Evolutionary conservation across 208 protist genomes (phyloP), one percentile per base, ranked within the genome.

Genomic region (Leishmania mexicana): DNA sequence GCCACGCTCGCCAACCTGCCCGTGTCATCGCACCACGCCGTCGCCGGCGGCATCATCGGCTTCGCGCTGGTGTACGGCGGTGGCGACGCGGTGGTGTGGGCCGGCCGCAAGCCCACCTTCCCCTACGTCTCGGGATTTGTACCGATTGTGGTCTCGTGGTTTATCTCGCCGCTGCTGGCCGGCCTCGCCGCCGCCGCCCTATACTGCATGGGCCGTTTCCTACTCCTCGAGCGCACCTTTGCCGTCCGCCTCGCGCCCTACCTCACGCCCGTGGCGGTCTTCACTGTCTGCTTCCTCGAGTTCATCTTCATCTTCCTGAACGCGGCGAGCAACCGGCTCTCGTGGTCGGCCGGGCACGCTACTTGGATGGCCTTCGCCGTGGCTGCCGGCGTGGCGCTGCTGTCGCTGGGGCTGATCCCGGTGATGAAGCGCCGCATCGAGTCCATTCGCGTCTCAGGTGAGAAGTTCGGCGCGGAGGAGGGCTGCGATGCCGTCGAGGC

Each of bases 31-130:
- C 87, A 88, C 65, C 92, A 95, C 83, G 86, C 83, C 80, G 81
- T 95, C 78, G 83, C 85, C 21, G 92, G 92, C 71, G 89, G 89
- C 76, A 91, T 95, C 64, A 89, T 95, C 65, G 92, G 92, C 62
- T 95, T 95, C 81, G 86, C 89, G 78, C 83, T 95, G 62, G 92
- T 92, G 49, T 92, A 90, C 84, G 92, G 88, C 74, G 88, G 89
- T 38, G 79, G 71, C 38, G 79, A 82, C 62, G 84, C 85, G 53
- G 88, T 93, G 3, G 88, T 86, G 67, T 95, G 89, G 86, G 88
- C 89, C 13, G 85, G 83, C 71, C 67, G 58, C 78, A 90, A 84
- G 70, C 71, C 78, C 51, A 70, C 60, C 28, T 92, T 93, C 81
- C 89, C 91, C 54, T 93, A 88, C 80, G 83, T 95, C 24, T 78